Evolutionary conservation across 1,139 yeast genomes (phyloP).

Genomic region (Taphrina wiesneri): DNA sequence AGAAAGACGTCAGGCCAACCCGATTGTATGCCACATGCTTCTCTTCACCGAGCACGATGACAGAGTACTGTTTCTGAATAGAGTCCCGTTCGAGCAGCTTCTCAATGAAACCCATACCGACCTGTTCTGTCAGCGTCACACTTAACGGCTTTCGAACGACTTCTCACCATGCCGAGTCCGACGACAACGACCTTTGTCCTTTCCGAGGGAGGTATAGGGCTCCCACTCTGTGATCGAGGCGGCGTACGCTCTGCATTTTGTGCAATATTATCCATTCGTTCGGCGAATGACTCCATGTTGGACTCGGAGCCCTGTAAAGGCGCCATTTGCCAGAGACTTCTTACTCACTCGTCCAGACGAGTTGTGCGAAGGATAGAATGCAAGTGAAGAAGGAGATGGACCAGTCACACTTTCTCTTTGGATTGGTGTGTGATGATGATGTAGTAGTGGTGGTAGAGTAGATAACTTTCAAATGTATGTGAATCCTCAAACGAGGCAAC

Average conservation of each 20-base stretch:
- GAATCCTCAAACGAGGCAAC: too few species aligned
- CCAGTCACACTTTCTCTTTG: neutral
- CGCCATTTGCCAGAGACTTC: neutral
- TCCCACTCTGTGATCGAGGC: neutral
- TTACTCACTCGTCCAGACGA: neutral
- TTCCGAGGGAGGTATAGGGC: neutral
- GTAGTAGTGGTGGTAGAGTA: too few species aligned
- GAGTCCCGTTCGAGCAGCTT: constrained; percentile 45
- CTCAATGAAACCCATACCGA: constrained; percentile 46
- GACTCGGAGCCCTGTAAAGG: constrained; percentile 23
- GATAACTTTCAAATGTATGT: too few species aligned
- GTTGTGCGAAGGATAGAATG: too few species aligned
- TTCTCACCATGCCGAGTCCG: constrained; percentile 46
- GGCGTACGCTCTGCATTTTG: constrained; percentile 13
- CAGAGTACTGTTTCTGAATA: constrained; percentile 42
- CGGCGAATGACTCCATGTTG: neutral
- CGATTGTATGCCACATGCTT: constrained; percentile 47
- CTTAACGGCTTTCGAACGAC: neutral
- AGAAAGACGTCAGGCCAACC: constrained; percentile 47
- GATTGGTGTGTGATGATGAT: too few species aligned
- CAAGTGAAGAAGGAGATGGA: neutral
- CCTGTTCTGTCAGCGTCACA: neutral
- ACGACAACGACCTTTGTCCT: constrained; percentile 42
- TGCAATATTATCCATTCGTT: constrained; percentile 8
- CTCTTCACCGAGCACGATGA: constrained; percentile 46